Conservation (phyloP, 2,329 filamentous ascomycete species). For the Ophiocordyceps camponoti-leonardi region DNA sequence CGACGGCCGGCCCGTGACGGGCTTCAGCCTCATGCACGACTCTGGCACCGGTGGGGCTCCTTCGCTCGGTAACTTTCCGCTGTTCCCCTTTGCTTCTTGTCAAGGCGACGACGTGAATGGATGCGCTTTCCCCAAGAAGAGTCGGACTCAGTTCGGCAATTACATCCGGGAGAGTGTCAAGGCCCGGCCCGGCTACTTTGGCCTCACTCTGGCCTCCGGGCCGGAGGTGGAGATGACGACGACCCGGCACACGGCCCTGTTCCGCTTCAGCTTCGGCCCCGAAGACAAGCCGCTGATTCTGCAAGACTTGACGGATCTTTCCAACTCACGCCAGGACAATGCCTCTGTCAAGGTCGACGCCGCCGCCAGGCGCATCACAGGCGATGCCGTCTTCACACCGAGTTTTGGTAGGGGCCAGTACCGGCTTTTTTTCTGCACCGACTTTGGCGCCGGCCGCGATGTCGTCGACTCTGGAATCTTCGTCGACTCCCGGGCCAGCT, state of each 20-base stretch:
- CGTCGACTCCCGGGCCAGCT: conserved; percentile 35
- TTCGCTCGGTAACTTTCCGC: conserved; percentile 55
- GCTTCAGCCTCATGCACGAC: conserved; percentile 42
- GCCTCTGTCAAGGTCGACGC: conserved; percentile 36
- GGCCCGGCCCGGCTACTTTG: conserved; percentile 48
- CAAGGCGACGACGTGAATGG: conserved; percentile 40
- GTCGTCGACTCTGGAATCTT: conserved; percentile 46
- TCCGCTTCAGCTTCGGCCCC: conserved; percentile 41
- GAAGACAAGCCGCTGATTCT: conserved; percentile 38
- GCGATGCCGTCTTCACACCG: conserved; percentile 42
- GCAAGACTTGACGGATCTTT: conserved; percentile 48
- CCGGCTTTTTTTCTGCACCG: conserved; percentile 46
- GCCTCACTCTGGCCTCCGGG: conserved; percentile 37
- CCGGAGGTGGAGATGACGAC: conserved; percentile 51
- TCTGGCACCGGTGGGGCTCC: conserved; percentile 39
- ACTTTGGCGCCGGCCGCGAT: conserved; percentile 38
- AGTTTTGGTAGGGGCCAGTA: conserved; percentile 50
- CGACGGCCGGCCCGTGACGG: conserved; percentile 29
- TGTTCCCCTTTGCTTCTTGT: conserved; percentile 51
- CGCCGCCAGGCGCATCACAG: conserved; percentile 41
- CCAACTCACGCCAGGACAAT: conserved; percentile 40
- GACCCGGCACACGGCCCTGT: conserved; percentile 47
- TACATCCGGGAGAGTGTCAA: conserved; percentile 33
- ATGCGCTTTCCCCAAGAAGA: conserved; percentile 39
- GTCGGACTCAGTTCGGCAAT: conserved; percentile 18